These are phyloP conservation scores for Phytophthora ramorum DNA, from an alignment of 352 stramenopile genomes.

Conservation along the genomic window DNA sequence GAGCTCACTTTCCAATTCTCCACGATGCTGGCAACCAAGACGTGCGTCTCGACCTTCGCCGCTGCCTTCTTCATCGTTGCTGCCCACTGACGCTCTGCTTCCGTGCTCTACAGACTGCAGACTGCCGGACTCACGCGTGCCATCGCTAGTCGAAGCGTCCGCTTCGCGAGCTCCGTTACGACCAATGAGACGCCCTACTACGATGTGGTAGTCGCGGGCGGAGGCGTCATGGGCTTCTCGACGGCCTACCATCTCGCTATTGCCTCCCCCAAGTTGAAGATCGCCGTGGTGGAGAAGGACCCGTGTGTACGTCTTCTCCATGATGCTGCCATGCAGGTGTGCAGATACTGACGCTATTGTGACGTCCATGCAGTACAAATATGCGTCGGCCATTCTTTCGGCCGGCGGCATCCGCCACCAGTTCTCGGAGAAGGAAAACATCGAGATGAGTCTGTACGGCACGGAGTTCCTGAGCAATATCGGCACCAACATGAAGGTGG, in stretches of 20 bases:
- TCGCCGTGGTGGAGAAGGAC: conserved; percentile 81
- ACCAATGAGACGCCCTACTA: conserved; percentile 51
- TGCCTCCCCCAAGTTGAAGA: conserved; percentile 70
- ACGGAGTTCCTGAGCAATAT: conserved; percentile 70
- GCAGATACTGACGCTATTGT: conserved; percentile 14
- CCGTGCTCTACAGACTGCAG: conserved; percentile 26
- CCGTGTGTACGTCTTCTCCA: conserved; percentile 47
- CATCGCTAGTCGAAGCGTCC: conserved; percentile 21
- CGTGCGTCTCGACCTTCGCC: conserved; percentile 17
- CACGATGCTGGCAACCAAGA: conserved; percentile 49
- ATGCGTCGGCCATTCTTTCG: conserved; percentile 80
- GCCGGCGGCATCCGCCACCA: conserved; percentile 83
- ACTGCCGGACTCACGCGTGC: conserved; percentile 22
- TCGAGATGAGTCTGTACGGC: conserved; percentile 84
- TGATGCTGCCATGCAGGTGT: neutral
- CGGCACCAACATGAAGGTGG: conserved; percentile 57
- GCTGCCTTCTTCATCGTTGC: neutral
- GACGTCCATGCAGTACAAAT: conserved; percentile 71
- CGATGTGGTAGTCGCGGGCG: conserved; percentile 82
- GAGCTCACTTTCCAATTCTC: conserved; percentile 39
- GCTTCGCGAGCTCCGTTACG: conserved; percentile 34
- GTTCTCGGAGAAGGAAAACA: conserved; percentile 81
- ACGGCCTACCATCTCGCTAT: conserved; percentile 84
- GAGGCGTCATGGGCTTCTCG: conserved; percentile 88
- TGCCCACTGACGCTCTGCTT: conserved; percentile 8